A percentile compares a stretch with the other conserved stretches of the same genome.
phyloP scores from a whole-genome alignment of 352 stramenopile genomes.

The Pythium brassicae region DNA sequence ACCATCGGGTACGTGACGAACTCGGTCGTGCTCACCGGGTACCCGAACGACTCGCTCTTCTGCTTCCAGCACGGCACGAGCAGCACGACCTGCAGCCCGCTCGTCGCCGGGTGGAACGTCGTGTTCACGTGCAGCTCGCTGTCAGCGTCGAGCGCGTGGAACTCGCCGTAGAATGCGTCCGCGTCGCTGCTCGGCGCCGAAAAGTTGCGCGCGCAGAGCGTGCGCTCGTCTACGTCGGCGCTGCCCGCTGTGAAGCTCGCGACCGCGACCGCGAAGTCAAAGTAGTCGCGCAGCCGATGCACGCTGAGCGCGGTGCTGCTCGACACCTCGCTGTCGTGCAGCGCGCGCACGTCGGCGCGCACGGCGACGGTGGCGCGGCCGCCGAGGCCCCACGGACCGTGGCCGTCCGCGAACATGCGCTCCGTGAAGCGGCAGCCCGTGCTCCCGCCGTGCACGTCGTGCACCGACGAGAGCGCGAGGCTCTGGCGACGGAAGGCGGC shows the following conservation, averaged over 20 bases:
- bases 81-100: slow-evolving; percentile 62
- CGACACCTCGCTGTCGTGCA: slow-evolving; percentile 50
- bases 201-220: slow-evolving; percentile 64
- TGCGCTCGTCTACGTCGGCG: slow-evolving; percentile 49
- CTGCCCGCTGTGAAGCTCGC: slow-evolving; percentile 59
- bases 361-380: slow-evolving; percentile 47
- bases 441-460: slow-evolving; percentile 46
- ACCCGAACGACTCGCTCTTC: slow-evolving; percentile 74
- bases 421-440: slow-evolving; percentile 68
- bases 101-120: slow-evolving; percentile 43
- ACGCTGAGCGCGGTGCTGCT: slow-evolving; percentile 55
- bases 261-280: slow-evolving; percentile 70
- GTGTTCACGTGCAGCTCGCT: slow-evolving; percentile 35
- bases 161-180: slow-evolving; percentile 51
- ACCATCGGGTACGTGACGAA: slow-evolving; percentile 71
- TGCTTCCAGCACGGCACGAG: slow-evolving; percentile 80
- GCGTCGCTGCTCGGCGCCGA: slow-evolving; percentile 25
- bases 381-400: slow-evolving; percentile 40
- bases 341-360: slow-evolving; percentile 38
- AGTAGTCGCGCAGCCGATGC: slow-evolving; percentile 67
- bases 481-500: slow-evolving; percentile 20
- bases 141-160: slow-evolving; percentile 40
- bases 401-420: slow-evolving; percentile 73
- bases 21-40: slow-evolving; percentile 66
- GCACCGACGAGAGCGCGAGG: slow-evolving; percentile 47